Evolutionary conservation across 768 basidiomycete species (phyloP), one percentile per base, ranked within the genome.

Genomic region (Peribolospora kevripleyi): DNA sequence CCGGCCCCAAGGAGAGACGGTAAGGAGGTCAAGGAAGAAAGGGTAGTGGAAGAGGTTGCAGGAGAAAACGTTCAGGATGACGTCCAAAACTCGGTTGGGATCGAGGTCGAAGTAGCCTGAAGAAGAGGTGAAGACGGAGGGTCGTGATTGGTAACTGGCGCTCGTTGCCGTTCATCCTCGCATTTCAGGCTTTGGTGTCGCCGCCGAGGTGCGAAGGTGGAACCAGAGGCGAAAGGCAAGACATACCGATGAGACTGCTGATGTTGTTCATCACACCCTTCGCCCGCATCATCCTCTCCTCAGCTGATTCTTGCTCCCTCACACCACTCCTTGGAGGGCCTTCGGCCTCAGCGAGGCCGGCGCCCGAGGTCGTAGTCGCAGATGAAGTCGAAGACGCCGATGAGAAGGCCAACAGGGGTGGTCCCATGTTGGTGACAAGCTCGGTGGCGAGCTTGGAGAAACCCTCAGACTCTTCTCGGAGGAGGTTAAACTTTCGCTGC

Each of bases 401-500:
- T 25, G 81, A 82, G 25, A 71, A 65, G 38, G 77, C 65, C 4
- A 78, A 77, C 67, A 88, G 83, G 6, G 84, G 69, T 36, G 79
- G 78, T 2, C 84, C 84, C 51, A 88, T 69, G 62, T 75, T 76
- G 59, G 79, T 79, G 8, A 79, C 78, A 45, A 98, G 71, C 63
- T 97, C 85, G 7, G 81, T 77, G 38, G 81, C 76, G 41, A 97
- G 76, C 67, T 90, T 88, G 66, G 85, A 85, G 70, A 87, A 98
- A 6, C 93, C 93, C 70, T 97, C 91, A 0, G 88, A 88, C 62
- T 93, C 85, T 70, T 98, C 93, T 43, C 93, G 81, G 11, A 95
- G 76, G 45, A 98, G 76, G 65, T 97, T 98, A 73, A 90, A 91
- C 68, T 97, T 98, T 70, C 87, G 87, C 68, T 98, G 91, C 67